Percentiles rank a stretch among this genome's conserved stretches.
Evolutionary conservation across 768 basidiomycete species (phyloP).

Genomic region (Mycena metata): DNA sequence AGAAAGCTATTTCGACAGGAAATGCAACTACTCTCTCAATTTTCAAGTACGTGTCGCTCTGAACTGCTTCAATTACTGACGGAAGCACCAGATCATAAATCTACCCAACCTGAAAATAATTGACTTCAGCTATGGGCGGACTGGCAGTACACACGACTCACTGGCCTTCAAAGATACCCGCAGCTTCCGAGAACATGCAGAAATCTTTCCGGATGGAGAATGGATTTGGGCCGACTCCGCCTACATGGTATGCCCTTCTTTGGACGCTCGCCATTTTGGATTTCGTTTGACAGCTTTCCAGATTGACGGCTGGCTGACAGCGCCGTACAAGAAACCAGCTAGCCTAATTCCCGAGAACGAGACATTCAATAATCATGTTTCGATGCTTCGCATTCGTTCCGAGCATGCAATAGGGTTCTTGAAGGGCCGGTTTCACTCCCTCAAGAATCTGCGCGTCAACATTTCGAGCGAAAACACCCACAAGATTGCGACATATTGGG

Average conservation of each 20-base stretch:
- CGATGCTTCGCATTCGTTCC: slow-evolving; percentile 1
- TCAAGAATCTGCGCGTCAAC: slow-evolving; percentile 5
- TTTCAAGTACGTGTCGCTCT: slow-evolving; percentile 45
- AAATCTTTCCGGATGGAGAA: slow-evolving; percentile 43
- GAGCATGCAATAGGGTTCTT: slow-evolving; percentile 20
- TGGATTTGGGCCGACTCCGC: slow-evolving; percentile 58
- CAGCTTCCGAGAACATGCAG: slow-evolving; percentile 38
- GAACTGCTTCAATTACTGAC: neutral
- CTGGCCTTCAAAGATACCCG: slow-evolving; percentile 47
- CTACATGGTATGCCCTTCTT: slow-evolving; percentile 43
- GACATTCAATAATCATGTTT: slow-evolving; percentile 4
- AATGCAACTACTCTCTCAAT: slow-evolving; percentile 55
- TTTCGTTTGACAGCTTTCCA: neutral
- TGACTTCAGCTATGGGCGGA: slow-evolving; percentile 21
- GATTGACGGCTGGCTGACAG: slow-evolving; percentile 9
- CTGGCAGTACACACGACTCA: slow-evolving; percentile 52
- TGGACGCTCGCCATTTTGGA: too few relatives aligned
- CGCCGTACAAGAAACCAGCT: slow-evolving; percentile 2
- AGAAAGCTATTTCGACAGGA: slow-evolving; percentile 53
- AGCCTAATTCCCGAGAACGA: slow-evolving; percentile 12
- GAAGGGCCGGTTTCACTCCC: slow-evolving; percentile 15
- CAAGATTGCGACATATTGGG: slow-evolving; percentile 39
- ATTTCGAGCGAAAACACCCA: slow-evolving; percentile 29
- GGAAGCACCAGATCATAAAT: slow-evolving; percentile 35
- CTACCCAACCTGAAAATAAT: slow-evolving; percentile 32